phyloP scores from a whole-genome alignment of 495 filamentous ascomycete genomes.

The Aspergillus biplanus region DNA sequence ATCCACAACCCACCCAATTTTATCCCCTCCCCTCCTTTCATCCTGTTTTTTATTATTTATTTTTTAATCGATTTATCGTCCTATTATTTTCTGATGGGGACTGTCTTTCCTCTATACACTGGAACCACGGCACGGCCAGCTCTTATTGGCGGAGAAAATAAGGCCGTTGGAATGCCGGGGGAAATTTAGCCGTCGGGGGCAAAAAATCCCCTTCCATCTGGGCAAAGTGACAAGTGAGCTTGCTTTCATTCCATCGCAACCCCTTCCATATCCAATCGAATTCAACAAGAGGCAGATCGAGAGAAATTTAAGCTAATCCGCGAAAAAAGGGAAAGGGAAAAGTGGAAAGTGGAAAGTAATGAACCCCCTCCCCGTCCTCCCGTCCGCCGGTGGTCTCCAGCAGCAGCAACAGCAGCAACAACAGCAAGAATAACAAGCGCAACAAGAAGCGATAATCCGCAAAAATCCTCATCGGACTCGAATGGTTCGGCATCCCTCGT shows the following conservation, averaged over 20 bases:
- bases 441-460: no score
- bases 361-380: not conserved
- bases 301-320: not conserved
- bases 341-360: not conserved
- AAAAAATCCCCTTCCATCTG: slow-evolving; percentile 14
- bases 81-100: not conserved
- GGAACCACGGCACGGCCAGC: not conserved
- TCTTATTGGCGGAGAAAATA: slow-evolving; percentile 48
- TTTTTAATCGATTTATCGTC: slow-evolving; percentile 3
- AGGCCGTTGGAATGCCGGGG: slow-evolving; percentile 24
- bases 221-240: not conserved
- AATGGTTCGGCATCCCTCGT: not conserved
- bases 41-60: no score
- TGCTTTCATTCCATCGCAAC: not conserved
- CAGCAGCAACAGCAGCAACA: no score
- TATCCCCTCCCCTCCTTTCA: no score
- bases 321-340: no score
- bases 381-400: no score
- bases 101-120: not conserved
- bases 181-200: slow-evolving; percentile 29
- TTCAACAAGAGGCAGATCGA: not conserved
- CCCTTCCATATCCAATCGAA: not conserved
- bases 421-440: no score
- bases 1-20: no score
- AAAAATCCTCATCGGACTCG: not conserved